A percentile compares a stretch with the other conserved stretches of the same genome.
These are phyloP conservation scores for Astrocystis sublimbata DNA, from an alignment of 495 filamentous ascomycete species.

Conservation along the genomic window DNA sequence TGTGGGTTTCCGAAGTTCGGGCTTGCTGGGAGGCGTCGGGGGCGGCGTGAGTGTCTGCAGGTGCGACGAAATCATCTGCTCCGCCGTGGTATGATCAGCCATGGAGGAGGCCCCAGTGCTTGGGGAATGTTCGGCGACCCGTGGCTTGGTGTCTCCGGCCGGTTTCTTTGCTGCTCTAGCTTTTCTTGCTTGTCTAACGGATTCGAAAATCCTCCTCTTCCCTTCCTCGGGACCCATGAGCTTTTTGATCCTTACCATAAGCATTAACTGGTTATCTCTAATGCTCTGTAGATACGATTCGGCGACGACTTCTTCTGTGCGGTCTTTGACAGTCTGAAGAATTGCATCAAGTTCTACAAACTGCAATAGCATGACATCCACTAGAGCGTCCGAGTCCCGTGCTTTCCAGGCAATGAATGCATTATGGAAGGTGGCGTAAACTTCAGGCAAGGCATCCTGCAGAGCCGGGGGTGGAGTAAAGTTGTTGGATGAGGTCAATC, in stretches of 20 bases:
- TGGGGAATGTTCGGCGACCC: slow-evolving; percentile 54
- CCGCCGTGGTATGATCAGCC: slow-evolving; percentile 38
- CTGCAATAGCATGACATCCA: slow-evolving; percentile 93
- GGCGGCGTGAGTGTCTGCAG: slow-evolving; percentile 48
- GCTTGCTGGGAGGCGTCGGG: slow-evolving; percentile 37
- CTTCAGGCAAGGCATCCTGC: slow-evolving; percentile 62
- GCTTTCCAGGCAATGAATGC: slow-evolving; percentile 96
- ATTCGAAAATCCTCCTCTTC: slow-evolving; percentile 76
- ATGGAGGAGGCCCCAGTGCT: slow-evolving; percentile 35
- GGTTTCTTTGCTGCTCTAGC: slow-evolving; percentile 68
- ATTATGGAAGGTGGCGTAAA: slow-evolving; percentile 80
- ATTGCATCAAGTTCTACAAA: slow-evolving; percentile 95
- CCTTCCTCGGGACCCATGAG: slow-evolving; percentile 82
- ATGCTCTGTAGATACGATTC: slow-evolving; percentile 92
- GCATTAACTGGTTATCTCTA: slow-evolving; percentile 84
- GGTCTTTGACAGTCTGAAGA: slow-evolving; percentile 93
- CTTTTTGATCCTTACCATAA: slow-evolving; percentile 86
- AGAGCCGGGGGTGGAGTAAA: slow-evolving; percentile 61
- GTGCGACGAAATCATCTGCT: slow-evolving; percentile 31
- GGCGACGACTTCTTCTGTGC: slow-evolving; percentile 78
- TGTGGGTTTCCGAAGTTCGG: slow-evolving; percentile 44
- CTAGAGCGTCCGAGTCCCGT: slow-evolving; percentile 81
- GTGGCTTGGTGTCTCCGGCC: slow-evolving; percentile 68
- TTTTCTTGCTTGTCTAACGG: slow-evolving; percentile 76
- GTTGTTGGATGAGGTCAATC: slow-evolving; percentile 51